Evolutionary conservation across 208 protist species (phyloP).

Genomic region (Hexamita inflata): DNA sequence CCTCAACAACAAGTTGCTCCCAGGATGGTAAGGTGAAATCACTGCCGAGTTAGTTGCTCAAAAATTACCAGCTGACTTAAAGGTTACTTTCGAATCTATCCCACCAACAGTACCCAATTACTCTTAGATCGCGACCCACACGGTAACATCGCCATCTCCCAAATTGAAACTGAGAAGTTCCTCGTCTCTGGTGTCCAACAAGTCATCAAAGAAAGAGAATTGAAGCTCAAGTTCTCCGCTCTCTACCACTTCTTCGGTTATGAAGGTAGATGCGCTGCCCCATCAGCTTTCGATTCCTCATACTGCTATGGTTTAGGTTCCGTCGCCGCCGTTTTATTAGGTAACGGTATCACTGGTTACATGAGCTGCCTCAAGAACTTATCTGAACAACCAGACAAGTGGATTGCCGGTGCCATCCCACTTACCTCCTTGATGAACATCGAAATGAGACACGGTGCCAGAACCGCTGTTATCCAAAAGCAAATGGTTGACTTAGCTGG

Average conservation of each 20-base stretch:
- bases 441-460: constrained; percentile 37
- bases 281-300: constrained; percentile 51
- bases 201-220: background rate
- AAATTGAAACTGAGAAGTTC: constrained; percentile 53
- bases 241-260: constrained; percentile 57
- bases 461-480: constrained; percentile 46
- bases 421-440: constrained; percentile 46
- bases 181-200: constrained; percentile 31
- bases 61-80: constrained; percentile 5
- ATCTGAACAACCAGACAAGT: constrained; percentile 32
- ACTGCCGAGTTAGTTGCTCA: background rate
- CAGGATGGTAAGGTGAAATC: background rate
- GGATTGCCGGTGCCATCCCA: constrained; percentile 45
- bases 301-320: constrained; percentile 54
- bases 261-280: constrained; percentile 49
- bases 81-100: constrained; percentile 34
- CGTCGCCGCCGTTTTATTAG: constrained; percentile 36
- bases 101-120: constrained; percentile 37
- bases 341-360: constrained; percentile 40
- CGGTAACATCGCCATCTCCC: constrained; percentile 51
- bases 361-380: constrained; percentile 44
- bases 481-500: constrained; percentile 41
- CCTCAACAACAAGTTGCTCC: constrained; percentile 44
- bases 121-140: constrained; percentile 36
- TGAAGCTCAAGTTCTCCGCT: constrained; percentile 41